phyloP scores from a whole-genome alignment of 768 basidiomycete genomes.

The Lentinula lateritia region DNA sequence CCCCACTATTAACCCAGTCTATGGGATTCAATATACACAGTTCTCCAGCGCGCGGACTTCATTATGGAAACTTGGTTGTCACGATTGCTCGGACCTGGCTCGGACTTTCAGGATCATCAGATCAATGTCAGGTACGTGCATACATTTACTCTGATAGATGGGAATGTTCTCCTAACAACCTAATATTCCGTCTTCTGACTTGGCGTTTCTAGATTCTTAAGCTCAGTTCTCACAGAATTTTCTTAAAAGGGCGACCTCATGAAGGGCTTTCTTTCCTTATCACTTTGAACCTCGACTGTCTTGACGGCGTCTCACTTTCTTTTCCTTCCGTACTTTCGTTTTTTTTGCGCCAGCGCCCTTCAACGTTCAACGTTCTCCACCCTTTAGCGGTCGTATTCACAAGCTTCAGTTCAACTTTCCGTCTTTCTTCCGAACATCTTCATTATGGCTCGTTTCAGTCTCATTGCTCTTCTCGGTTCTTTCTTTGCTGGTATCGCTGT shows the following conservation, averaged over 20 bases:
- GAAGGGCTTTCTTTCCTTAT: neutral
- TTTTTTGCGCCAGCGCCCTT: slow-evolving; percentile 5
- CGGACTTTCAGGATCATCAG: neutral
- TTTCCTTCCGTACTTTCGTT: slow-evolving; percentile 9
- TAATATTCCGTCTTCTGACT: neutral
- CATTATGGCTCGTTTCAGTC: slow-evolving; percentile 17
- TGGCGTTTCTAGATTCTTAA: neutral
- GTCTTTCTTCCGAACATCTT: slow-evolving; percentile 1
- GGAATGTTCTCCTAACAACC: neutral
- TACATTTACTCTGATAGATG: slow-evolving; percentile 1
- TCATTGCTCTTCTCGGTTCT: slow-evolving; percentile 15
- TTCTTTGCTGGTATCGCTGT: slow-evolving; percentile 10
- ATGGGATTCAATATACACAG: too few species aligned
- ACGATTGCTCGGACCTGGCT: neutral
- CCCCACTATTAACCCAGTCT: too few species aligned
- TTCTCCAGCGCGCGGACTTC: too few species aligned
- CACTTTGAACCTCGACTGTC: slow-evolving; percentile 9
- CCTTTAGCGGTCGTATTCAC: slow-evolving; percentile 9
- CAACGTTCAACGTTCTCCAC: slow-evolving; percentile 8
- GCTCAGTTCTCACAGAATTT: neutral
- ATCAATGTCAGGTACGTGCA: neutral
- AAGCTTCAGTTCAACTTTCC: neutral
- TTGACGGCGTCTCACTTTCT: slow-evolving; percentile 9
- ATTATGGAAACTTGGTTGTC: neutral
- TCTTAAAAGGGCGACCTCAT: neutral